These are phyloP conservation scores for Prunus yedoensis DNA, from an alignment of 331 rosid species.

Conservation along the genomic window DNA sequence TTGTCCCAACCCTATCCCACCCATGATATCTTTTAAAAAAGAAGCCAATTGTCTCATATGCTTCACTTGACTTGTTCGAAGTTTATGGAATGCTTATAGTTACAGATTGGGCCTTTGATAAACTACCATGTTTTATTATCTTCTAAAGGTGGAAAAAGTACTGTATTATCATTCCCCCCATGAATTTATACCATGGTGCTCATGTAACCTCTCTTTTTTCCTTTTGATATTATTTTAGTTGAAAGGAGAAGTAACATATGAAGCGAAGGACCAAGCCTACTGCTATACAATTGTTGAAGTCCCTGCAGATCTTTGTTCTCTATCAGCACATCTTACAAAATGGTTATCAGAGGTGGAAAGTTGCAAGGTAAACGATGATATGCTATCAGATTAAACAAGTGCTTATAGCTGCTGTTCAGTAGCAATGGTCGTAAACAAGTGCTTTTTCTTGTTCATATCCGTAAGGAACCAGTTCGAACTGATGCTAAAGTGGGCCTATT, in stretches of 20 bases:
- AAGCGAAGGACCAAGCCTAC: conserved; percentile 80
- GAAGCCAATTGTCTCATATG: not conserved
- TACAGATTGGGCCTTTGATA: conserved; percentile 9
- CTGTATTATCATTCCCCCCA: not conserved
- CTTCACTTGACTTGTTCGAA: not conserved
- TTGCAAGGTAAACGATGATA: conserved; percentile 58
- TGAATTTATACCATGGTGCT: not conserved
- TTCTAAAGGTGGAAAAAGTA: not conserved
- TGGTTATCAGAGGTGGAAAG: conserved; percentile 85
- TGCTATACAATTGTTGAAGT: conserved; percentile 60
- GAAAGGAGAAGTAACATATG: conserved; percentile 83
- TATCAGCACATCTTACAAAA: conserved; percentile 65
- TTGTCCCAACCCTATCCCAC: not conserved
- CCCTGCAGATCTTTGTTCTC: conserved; percentile 64
- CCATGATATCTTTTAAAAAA: not conserved
- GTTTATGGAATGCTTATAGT: not conserved
- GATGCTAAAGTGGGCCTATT: not conserved
- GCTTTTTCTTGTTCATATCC: not conserved
- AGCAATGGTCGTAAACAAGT: not conserved
- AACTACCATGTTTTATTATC: conserved; percentile 14
- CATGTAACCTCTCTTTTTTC: conserved; percentile 12
- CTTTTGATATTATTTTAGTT: conserved; percentile 43
- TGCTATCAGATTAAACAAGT: not conserved
- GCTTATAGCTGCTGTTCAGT: not conserved
- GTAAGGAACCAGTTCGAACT: not conserved